Percentiles rank a stretch among this genome's conserved stretches.
These are phyloP conservation scores for Chalaropsis ovoidea DNA, from an alignment of 2,329 filamentous ascomycete species.

Conservation along the genomic window DNA sequence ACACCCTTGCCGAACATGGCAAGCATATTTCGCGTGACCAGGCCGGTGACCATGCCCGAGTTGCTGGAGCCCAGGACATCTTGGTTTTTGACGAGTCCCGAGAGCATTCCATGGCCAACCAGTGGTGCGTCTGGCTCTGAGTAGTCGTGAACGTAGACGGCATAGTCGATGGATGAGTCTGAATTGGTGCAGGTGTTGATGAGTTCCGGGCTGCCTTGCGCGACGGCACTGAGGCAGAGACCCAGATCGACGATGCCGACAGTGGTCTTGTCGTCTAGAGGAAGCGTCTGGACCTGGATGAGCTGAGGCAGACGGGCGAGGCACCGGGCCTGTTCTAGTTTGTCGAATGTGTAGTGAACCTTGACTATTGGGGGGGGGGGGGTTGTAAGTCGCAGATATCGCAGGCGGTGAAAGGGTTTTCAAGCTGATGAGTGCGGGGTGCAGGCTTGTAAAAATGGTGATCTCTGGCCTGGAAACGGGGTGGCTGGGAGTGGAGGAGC, in stretches of 20 bases:
- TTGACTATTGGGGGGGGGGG: constrained; percentile 54
- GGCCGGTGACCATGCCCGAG: constrained; percentile 68
- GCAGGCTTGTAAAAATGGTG: too few species aligned
- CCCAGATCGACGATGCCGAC: constrained; percentile 84
- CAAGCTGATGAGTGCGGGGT: background rate
- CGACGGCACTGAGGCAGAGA: constrained; percentile 75
- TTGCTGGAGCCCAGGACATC: constrained; percentile 38
- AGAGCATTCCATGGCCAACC: constrained; percentile 91
- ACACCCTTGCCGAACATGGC: constrained; percentile 74
- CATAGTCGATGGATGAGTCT: constrained; percentile 68
- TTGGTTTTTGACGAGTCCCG: constrained; percentile 53
- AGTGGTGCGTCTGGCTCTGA: constrained; percentile 89
- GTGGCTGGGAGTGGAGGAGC: background rate
- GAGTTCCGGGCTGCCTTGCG: constrained; percentile 73
- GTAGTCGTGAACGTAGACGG: constrained; percentile 94
- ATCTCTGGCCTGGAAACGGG: background rate
- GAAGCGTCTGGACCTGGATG: constrained; percentile 68
- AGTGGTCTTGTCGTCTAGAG: constrained; percentile 65
- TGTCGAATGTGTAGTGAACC: constrained; percentile 92
- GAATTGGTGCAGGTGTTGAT: constrained; percentile 33
- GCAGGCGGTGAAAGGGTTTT: constrained; percentile 17
- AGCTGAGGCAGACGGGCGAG: constrained; percentile 75
- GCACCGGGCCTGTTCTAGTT: constrained; percentile 77
- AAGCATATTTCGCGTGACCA: constrained; percentile 76
- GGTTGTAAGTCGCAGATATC: constrained; percentile 27